Conservation (phyloP, 768 basidiomycete species). For the Ramaria rubella region DNA sequence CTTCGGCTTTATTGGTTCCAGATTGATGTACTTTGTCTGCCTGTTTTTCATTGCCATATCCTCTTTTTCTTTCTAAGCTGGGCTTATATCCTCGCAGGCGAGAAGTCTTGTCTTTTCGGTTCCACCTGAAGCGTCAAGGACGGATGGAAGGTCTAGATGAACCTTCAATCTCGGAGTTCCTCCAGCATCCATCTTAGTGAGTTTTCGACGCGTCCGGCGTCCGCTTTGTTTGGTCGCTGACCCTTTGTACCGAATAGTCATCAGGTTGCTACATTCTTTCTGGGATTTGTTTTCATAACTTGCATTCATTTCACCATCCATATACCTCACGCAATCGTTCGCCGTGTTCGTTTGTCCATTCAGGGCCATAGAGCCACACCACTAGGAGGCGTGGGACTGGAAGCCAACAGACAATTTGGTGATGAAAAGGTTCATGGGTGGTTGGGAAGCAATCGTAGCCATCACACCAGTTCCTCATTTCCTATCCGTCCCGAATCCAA, state of each 20-base stretch:
- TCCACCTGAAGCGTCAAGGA: neutral
- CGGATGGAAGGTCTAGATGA: neutral
- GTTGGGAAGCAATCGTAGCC: neutral
- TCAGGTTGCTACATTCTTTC: slow-evolving; percentile 32
- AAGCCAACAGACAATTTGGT: neutral
- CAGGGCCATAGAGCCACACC: neutral
- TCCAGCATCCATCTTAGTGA: slow-evolving; percentile 7
- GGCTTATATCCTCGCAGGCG: neutral
- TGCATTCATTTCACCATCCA: slow-evolving; percentile 23
- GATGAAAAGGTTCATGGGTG: slow-evolving; percentile 3
- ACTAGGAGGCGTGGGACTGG: neutral
- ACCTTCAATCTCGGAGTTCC: neutral
- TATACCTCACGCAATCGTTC: slow-evolving; percentile 12
- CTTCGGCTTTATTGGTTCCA: neutral
- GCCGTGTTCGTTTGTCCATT: neutral
- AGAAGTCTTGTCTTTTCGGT: neutral
- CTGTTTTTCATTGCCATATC: neutral
- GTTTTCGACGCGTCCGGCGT: neutral
- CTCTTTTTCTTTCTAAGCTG: neutral
- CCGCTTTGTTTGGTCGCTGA: neutral
- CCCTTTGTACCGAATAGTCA: slow-evolving; percentile 25
- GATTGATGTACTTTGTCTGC: slow-evolving; percentile 1
- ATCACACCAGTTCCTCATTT: neutral
- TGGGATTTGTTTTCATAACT: slow-evolving; percentile 36
- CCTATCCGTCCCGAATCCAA: neutral